These are phyloP conservation scores for Pulveroboletus ravenelii DNA, from an alignment of 768 basidiomycete species.

Conservation along the genomic window DNA sequence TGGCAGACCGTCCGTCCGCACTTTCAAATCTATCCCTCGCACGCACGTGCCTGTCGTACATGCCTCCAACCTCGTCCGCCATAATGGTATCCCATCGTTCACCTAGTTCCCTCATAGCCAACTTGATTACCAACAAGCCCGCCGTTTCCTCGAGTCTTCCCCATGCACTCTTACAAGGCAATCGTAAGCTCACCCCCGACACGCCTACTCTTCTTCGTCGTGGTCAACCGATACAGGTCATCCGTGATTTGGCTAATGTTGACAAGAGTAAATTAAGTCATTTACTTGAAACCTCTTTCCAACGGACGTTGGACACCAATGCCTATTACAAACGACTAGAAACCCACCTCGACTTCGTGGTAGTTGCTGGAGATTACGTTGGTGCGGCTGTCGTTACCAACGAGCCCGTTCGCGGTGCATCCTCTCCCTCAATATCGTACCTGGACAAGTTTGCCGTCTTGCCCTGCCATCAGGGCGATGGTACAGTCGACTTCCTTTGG, in stretches of 20 bases:
- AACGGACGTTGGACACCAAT: constrained; percentile 60
- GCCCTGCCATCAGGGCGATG: constrained; percentile 93
- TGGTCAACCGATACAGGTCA: constrained; percentile 81
- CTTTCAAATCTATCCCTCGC: constrained; percentile 83
- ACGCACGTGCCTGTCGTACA: constrained; percentile 79
- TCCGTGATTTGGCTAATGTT: constrained; percentile 64
- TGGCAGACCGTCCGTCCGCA: constrained; percentile 72
- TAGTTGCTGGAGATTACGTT: constrained; percentile 92
- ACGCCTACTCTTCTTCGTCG: constrained; percentile 91
- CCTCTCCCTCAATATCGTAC: constrained; percentile 64
- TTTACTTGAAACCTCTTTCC: constrained; percentile 88
- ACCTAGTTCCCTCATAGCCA: constrained; percentile 90
- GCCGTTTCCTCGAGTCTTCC: constrained; percentile 94
- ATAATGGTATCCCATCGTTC: constrained; percentile 98
- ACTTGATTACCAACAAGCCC: constrained; percentile 97
- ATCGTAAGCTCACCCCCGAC: constrained; percentile 78
- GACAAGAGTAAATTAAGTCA: constrained; percentile 69
- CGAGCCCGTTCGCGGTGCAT: constrained; percentile 37
- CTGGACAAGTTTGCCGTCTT: constrained; percentile 98
- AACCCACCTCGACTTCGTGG: constrained; percentile 78
- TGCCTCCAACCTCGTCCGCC: constrained; percentile 92
- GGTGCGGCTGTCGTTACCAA: constrained; percentile 93
- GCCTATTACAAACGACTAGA: constrained; percentile 80
- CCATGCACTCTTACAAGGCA: constrained; percentile 85
- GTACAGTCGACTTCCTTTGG: constrained; percentile 99